Evolutionary conservation across 1,139 yeast species (phyloP).

Genomic region (Geotrichum aggregatum): DNA sequence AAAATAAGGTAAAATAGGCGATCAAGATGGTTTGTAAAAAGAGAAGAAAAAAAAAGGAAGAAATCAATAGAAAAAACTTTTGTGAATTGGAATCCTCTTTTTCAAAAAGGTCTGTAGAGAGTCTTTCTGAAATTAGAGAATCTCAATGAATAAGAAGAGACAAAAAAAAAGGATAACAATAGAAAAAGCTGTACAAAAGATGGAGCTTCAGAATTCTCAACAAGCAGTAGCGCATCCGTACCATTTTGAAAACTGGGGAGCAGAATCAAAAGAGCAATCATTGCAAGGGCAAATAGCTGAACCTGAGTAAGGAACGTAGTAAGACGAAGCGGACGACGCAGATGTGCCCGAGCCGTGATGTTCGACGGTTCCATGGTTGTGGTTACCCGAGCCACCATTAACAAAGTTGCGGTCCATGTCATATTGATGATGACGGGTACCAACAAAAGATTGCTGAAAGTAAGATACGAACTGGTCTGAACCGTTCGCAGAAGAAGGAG

Average conservation of each 20-base stretch:
- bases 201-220: no score
- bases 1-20: no score
- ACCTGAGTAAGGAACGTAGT: slow-evolving; percentile 19
- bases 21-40: no score
- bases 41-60: neutral
- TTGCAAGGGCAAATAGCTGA: slow-evolving; percentile 19
- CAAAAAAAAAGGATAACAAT: neutral
- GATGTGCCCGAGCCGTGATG: slow-evolving; percentile 12
- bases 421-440: slow-evolving; percentile 4
- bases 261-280: slow-evolving; percentile 19
- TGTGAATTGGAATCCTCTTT: no score
- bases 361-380: neutral
- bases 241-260: slow-evolving; percentile 20
- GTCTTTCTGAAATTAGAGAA: no score
- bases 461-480: slow-evolving; percentile 19
- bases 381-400: slow-evolving; percentile 1
- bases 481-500: slow-evolving; percentile 1
- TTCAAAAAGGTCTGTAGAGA: no score
- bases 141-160: no score
- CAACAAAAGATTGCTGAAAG: slow-evolving; percentile 22
- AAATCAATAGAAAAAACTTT: no score
- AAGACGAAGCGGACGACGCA: slow-evolving; percentile 11
- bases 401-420: neutral
- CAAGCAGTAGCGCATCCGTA: slow-evolving; percentile 20
- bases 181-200: no score